phyloP scores from a whole-genome alignment of 306 rosid species.

The Spatholobus suberectus region DNA sequence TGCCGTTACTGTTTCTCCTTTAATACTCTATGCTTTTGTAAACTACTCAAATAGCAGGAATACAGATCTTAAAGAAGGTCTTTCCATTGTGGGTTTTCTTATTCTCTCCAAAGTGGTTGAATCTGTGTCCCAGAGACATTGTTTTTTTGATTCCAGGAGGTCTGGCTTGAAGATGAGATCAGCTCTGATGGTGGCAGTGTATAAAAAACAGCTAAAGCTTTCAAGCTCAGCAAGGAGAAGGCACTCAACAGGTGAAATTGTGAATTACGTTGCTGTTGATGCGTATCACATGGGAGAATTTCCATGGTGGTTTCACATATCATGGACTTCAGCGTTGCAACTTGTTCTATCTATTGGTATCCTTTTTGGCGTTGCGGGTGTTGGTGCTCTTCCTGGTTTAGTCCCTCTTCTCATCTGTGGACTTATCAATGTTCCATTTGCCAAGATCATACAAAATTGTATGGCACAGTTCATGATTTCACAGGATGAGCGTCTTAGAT shows the following conservation, averaged over 20 bases:
- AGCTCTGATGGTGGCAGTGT: slow-evolving; percentile 80
- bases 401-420: slow-evolving; percentile 68
- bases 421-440: slow-evolving; percentile 67
- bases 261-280: slow-evolving; percentile 79
- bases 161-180: slow-evolving; percentile 83
- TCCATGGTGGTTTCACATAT: slow-evolving; percentile 82
- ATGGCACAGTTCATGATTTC: slow-evolving; percentile 69
- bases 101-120: slow-evolving; percentile 60
- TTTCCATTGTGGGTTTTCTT: slow-evolving; percentile 58
- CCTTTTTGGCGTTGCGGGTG: slow-evolving; percentile 62
- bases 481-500: slow-evolving; percentile 77
- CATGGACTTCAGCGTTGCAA: slow-evolving; percentile 57
- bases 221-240: slow-evolving; percentile 65
- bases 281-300: slow-evolving; percentile 88
- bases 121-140: slow-evolving; percentile 73
- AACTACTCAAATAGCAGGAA: slow-evolving; percentile 53
- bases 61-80: slow-evolving; percentile 47
- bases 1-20: slow-evolving; percentile 62
- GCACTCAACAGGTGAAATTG: slow-evolving; percentile 80
- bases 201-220: slow-evolving; percentile 71
- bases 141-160: slow-evolving; percentile 68
- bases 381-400: slow-evolving; percentile 76
- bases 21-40: slow-evolving; percentile 74
- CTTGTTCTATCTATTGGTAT: slow-evolving; percentile 54
- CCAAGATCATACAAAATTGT: slow-evolving; percentile 60